Evolutionary conservation across 305 asterid genomes (phyloP).

Genomic region (Nicotiana rustica): DNA sequence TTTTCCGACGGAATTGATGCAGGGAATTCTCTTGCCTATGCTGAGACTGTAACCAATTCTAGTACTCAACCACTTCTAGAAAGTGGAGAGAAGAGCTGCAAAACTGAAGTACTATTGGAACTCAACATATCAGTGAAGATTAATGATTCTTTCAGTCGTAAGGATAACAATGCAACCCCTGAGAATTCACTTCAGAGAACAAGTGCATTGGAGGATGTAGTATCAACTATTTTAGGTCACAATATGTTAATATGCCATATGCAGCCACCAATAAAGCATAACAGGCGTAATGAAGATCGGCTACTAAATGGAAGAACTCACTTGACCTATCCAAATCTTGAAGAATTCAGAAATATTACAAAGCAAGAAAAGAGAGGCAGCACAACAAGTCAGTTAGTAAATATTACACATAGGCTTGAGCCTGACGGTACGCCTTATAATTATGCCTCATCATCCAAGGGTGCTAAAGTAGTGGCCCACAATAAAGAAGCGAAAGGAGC

Average conservation of each 20-base stretch:
- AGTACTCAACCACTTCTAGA: slow-evolving; percentile 46
- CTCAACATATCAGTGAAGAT: slow-evolving; percentile 47
- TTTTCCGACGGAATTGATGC: slow-evolving; percentile 46
- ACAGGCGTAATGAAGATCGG: slow-evolving; percentile 41
- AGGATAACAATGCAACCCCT: slow-evolving; percentile 34
- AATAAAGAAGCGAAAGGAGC: slow-evolving; percentile 96
- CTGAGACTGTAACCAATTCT: slow-evolving; percentile 50
- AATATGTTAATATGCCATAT: slow-evolving; percentile 55
- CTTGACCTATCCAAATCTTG: slow-evolving; percentile 71
- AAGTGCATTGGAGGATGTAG: slow-evolving; percentile 59
- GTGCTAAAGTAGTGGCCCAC: slow-evolving; percentile 89
- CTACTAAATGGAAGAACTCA: slow-evolving; percentile 56
- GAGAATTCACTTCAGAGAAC: slow-evolving; percentile 52
- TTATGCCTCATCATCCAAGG: slow-evolving; percentile 91
- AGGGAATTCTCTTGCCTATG: slow-evolving; percentile 60
- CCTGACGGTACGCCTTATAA: slow-evolving; percentile 91
- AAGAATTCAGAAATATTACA: slow-evolving; percentile 76
- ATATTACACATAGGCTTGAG: slow-evolving; percentile 85
- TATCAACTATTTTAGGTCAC: slow-evolving; percentile 59
- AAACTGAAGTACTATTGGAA: slow-evolving; percentile 42
- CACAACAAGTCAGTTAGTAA: slow-evolving; percentile 58
- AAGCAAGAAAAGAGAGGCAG: slow-evolving; percentile 56
- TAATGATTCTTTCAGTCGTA: slow-evolving; percentile 43
- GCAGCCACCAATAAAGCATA: slow-evolving; percentile 43
- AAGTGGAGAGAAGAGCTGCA: slow-evolving; percentile 46